phyloP scores from a whole-genome alignment of 2,329 filamentous ascomycete genomes.

The Graphium sp. region DNA sequence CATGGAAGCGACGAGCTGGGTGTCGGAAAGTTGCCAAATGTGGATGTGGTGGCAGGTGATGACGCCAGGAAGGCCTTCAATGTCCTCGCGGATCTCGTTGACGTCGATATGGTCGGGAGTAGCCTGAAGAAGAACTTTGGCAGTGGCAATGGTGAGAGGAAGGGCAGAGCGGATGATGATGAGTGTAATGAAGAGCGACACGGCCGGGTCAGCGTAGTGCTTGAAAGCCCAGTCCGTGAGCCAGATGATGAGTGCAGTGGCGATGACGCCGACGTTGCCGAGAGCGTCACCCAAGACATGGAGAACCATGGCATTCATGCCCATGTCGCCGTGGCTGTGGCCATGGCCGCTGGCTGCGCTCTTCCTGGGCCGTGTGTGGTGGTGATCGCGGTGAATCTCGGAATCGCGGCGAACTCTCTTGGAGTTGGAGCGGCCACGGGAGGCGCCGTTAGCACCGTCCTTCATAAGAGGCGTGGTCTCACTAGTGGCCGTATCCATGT shows the following conservation, averaged over 20 bases:
- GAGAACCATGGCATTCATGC: slow-evolving; percentile 76
- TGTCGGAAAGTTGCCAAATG: slow-evolving; percentile 94
- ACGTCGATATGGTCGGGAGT: slow-evolving; percentile 79
- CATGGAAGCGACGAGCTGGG: slow-evolving; percentile 82
- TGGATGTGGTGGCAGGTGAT: slow-evolving; percentile 89
- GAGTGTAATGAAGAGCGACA: slow-evolving; percentile 85
- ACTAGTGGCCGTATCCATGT: slow-evolving; percentile 7
- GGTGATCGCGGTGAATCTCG: slow-evolving; percentile 52
- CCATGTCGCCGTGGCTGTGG: slow-evolving; percentile 76
- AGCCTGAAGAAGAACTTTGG: slow-evolving; percentile 83
- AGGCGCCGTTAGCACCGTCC: slow-evolving; percentile 14
- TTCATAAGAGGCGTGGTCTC: slow-evolving; percentile 20
- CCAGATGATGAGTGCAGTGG: slow-evolving; percentile 79
- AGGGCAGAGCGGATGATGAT: slow-evolving; percentile 60
- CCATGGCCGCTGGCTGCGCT: slow-evolving; percentile 41
- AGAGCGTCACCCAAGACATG: slow-evolving; percentile 70
- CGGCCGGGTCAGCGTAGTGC: slow-evolving; percentile 77
- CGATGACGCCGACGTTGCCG: slow-evolving; percentile 74
- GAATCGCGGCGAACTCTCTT: slow-evolving; percentile 23
- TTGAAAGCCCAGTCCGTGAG: slow-evolving; percentile 66
- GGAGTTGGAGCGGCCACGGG: slow-evolving; percentile 8
- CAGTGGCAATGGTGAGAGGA: slow-evolving; percentile 62
- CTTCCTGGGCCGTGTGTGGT: slow-evolving; percentile 62
- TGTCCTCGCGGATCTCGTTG: slow-evolving; percentile 84
- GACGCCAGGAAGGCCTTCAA: slow-evolving; percentile 69